Percentiles rank a stretch among this genome's conserved stretches.
phyloP scores from a whole-genome alignment of 768 basidiomycete species.

The Lactarius pseudohatsudake region DNA sequence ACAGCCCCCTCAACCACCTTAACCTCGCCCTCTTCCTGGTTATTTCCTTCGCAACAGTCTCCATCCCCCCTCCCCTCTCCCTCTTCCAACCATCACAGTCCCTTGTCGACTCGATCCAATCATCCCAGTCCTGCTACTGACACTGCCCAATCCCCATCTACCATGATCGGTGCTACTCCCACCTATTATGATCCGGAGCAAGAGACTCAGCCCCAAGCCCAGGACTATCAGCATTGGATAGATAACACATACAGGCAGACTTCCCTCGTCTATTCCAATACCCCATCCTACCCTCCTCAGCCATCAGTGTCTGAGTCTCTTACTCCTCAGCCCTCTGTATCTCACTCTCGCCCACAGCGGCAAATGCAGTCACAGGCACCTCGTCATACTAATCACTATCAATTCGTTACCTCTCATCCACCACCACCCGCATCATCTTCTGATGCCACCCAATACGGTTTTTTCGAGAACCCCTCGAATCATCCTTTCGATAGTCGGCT shows the following conservation, averaged over 20 bases:
- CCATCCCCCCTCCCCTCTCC: conserved; percentile 13
- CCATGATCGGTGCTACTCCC: conserved; percentile 31
- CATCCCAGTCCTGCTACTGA: conserved; percentile 8
- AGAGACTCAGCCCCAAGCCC: conserved; percentile 11
- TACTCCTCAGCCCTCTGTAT: not conserved
- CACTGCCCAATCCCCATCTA: conserved; percentile 8
- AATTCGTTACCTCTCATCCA: conserved; percentile 19
- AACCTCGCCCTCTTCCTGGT: conserved; percentile 8
- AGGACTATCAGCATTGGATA: conserved; percentile 23
- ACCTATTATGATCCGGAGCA: conserved; percentile 30
- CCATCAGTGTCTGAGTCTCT: not conserved
- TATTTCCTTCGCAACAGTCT: conserved; percentile 10
- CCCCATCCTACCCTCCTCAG: not conserved
- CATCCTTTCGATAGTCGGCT: not conserved
- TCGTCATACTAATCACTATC: conserved; percentile 21
- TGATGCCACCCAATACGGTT: not conserved
- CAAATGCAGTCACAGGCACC: not conserved
- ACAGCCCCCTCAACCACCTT: conserved; percentile 11
- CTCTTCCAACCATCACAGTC: conserved; percentile 6
- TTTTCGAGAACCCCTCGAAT: not conserved
- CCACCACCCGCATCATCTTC: not conserved
- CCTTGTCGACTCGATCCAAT: not conserved
- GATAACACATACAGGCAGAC: not conserved
- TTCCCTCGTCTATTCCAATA: conserved; percentile 4
- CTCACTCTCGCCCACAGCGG: not conserved